Evolutionary conservation across 1,284 basidiomycete species (phyloP), one percentile per base, ranked within the genome.

Genomic region (Athelia sp.): DNA sequence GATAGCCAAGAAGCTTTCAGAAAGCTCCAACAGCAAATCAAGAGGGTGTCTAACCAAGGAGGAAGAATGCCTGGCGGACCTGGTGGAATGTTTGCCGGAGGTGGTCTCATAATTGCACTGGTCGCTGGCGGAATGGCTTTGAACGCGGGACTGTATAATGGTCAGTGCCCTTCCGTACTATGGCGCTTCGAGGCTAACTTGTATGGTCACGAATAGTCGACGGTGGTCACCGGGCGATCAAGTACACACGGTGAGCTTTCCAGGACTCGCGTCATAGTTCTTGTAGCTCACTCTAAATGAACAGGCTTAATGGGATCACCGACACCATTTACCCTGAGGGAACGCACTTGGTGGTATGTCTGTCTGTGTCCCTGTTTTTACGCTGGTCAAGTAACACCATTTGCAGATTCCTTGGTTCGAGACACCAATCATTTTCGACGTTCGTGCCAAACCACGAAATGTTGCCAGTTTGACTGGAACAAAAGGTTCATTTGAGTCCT

Each of bases 171-270:
- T 36, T 31, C 23, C 9, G n/a, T n/a, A 40, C 19, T n/a, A 40
- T 21, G 36, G 14, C 43, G 47, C 52, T 2, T n/a, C 22, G 14
- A 11, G 35, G 52, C 22, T 19, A 23, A 47, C 18, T 17, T 35
- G 35, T 50, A 18, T 23, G 50, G 58, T 24, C 44, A n/a, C n/a
- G n/a, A n/a, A 49, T 58, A 97, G 97, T 99, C 56, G 97, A 99
- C 69, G 97, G 97, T 87, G 97, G 97, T 72, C 96, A 99, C 69
- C 87, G 97, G 57, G 97, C 97, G 43, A 98, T 99, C 72, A 98
- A 98, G 70, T 99, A 99, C 68, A 94, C 93, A 46, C 82, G 93
- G 89, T 90, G 58, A 57, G 26, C 17, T 19, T 32, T 6, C n/a
- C n/a, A n/a, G n/a, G n/a, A 43, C 46, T 19, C 42, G 14, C 22